A percentile compares a stretch with the other conserved stretches of the same genome.
These are phyloP conservation scores for Dendrobium nobile DNA, from an alignment of 106 monocot genomes.

Conservation along the genomic window DNA sequence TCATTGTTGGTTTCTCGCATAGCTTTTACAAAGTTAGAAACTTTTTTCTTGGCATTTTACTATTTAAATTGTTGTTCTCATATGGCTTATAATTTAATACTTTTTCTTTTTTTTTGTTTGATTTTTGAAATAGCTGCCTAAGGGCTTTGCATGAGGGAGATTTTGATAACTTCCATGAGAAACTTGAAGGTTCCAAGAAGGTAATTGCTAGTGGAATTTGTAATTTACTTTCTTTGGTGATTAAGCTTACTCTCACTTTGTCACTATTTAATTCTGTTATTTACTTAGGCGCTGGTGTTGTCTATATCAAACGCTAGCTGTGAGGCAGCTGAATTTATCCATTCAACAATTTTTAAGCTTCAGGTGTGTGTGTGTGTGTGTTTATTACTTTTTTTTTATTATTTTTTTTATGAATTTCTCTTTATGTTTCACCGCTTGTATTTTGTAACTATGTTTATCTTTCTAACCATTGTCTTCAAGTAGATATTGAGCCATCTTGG, in stretches of 20 bases:
- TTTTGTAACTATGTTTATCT: neutral
- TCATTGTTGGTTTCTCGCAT: neutral
- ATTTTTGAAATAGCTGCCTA: slow-evolving; percentile 64
- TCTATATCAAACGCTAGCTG: slow-evolving; percentile 66
- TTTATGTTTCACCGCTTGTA: neutral
- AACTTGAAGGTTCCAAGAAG: slow-evolving; percentile 63
- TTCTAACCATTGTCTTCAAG: neutral
- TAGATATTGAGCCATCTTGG: slow-evolving; percentile 82
- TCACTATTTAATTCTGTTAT: neutral
- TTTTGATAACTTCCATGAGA: slow-evolving; percentile 45
- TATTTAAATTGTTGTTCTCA: neutral
- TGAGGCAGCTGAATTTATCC: slow-evolving; percentile 80
- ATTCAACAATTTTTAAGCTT: slow-evolving; percentile 67
- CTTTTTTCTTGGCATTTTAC: neutral
- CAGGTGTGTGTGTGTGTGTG: slow-evolving; percentile 40
- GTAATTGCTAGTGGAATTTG: slow-evolving; percentile 17
- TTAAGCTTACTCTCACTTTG: neutral
- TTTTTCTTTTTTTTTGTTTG: neutral
- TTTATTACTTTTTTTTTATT: no score
- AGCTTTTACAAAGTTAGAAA: no score
- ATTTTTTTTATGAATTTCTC: neutral
- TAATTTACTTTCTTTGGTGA: neutral
- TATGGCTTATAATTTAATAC: neutral
- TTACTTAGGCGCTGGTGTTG: slow-evolving; percentile 51
- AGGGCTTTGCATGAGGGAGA: slow-evolving; percentile 90